A percentile compares a stretch with the other conserved stretches of the same genome.
phyloP scores from a whole-genome alignment of 2,329 filamentous ascomycete genomes.

The Claviceps pusilla region DNA sequence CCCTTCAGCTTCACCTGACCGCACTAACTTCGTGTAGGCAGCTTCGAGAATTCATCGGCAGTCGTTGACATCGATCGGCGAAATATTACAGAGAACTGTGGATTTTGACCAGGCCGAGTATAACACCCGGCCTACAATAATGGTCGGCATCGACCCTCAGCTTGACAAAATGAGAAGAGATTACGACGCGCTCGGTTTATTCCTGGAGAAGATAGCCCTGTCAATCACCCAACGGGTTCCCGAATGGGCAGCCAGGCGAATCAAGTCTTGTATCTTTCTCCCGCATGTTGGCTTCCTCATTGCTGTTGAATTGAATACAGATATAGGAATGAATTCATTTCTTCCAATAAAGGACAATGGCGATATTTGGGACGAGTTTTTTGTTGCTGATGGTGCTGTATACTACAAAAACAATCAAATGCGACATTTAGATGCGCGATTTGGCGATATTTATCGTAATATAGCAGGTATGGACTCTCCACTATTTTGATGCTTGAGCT shows the following conservation, averaged over 20 bases:
- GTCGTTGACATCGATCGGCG: slow-evolving; percentile 50
- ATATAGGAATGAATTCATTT: slow-evolving; percentile 45
- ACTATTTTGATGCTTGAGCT: slow-evolving; percentile 5
- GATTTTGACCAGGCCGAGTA: slow-evolving; percentile 67
- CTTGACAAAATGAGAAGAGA: slow-evolving; percentile 65
- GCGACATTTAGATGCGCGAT: slow-evolving; percentile 62
- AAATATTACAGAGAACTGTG: slow-evolving; percentile 56
- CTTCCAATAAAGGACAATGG: slow-evolving; percentile 40
- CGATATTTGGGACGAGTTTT: slow-evolving; percentile 63
- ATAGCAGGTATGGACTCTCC: slow-evolving; percentile 53
- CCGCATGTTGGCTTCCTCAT: slow-evolving; percentile 86
- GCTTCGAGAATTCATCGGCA: slow-evolving; percentile 41
- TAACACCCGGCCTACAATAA: slow-evolving; percentile 58
- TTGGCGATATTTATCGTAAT: slow-evolving; percentile 71
- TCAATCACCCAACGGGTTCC: slow-evolving; percentile 51
- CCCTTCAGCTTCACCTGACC: background rate
- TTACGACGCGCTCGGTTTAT: slow-evolving; percentile 61
- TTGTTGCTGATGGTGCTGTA: slow-evolving; percentile 51
- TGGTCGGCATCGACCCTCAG: slow-evolving; percentile 52
- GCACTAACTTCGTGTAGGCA: background rate
- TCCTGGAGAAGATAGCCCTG: slow-evolving; percentile 53
- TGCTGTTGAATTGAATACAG: slow-evolving; percentile 41
- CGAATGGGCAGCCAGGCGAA: slow-evolving; percentile 34
- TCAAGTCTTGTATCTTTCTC: slow-evolving; percentile 72
- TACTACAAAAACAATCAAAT: slow-evolving; percentile 84